These are phyloP conservation scores for Geotrichum carabidarum DNA, from an alignment of 1,139 yeast genomes.

Conservation along the genomic window DNA sequence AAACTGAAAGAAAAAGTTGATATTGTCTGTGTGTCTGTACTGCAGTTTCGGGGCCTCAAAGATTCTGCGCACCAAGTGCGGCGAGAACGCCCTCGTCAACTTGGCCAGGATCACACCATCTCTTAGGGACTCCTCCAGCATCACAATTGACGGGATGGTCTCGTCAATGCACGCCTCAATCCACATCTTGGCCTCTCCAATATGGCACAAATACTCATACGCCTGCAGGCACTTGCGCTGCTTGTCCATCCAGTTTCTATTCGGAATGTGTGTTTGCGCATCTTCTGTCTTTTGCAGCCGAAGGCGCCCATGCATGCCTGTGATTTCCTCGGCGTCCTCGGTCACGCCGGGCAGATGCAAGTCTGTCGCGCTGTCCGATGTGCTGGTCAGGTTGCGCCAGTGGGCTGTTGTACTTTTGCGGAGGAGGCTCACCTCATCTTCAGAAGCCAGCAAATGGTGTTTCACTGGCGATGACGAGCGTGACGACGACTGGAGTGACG, in stretches of 20 bases:
- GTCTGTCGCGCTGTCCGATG: constrained; percentile 13
- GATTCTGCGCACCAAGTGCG: constrained; percentile 54
- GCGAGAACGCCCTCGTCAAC: constrained; percentile 66
- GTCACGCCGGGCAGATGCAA: constrained; percentile 28
- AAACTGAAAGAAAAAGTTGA: constrained; percentile 74
- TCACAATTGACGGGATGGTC: constrained; percentile 48
- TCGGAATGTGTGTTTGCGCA: constrained; percentile 28
- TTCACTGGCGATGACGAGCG: constrained; percentile 14
- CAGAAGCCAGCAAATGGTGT: constrained; percentile 14
- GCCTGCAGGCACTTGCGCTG: constrained; percentile 47
- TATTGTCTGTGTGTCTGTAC: constrained; percentile 89
- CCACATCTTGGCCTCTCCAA: constrained; percentile 80
- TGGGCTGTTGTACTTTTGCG: constrained; percentile 17
- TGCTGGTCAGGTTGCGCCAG: constrained; percentile 15
- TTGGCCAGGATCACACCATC: constrained; percentile 86
- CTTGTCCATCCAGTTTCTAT: constrained; percentile 42
- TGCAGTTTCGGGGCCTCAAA: constrained; percentile 61
- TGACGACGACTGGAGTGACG: background rate
- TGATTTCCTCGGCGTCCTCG: constrained; percentile 36
- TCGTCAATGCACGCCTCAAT: constrained; percentile 55
- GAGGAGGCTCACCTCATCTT: constrained; percentile 16
- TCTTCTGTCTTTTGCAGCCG: constrained; percentile 36
- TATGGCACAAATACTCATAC: constrained; percentile 83
- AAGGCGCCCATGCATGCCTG: constrained; percentile 37
- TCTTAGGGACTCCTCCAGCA: constrained; percentile 59